These are phyloP conservation scores for Wakefieldia striispora DNA, from an alignment of 768 basidiomycete genomes.

Conservation along the genomic window DNA sequence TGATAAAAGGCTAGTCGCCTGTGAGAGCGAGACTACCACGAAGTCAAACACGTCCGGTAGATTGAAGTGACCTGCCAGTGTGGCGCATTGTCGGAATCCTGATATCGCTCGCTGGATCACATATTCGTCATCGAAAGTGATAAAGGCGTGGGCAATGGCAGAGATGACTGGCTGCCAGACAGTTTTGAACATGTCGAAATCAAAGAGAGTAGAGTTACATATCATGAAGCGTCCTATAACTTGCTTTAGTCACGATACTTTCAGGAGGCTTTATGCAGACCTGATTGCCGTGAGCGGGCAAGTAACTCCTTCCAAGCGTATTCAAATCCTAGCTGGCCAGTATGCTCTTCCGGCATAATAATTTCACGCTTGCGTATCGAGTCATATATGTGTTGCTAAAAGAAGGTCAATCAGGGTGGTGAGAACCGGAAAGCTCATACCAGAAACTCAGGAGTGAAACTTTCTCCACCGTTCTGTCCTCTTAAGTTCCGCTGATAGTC, in stretches of 20 bases:
- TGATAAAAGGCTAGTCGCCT: slow-evolving; percentile 83
- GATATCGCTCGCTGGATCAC: slow-evolving; percentile 92
- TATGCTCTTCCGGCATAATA: slow-evolving; percentile 96
- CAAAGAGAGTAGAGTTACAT: slow-evolving; percentile 79
- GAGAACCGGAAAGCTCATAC: slow-evolving; percentile 39
- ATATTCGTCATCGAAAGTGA: slow-evolving; percentile 94
- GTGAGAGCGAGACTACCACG: slow-evolving; percentile 88
- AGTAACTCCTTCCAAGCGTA: slow-evolving; percentile 98
- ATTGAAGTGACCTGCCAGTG: slow-evolving; percentile 82
- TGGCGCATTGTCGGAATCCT: slow-evolving; percentile 96
- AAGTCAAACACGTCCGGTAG: slow-evolving; percentile 97
- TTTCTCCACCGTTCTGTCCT: slow-evolving; percentile 82
- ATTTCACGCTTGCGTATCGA: slow-evolving; percentile 94
- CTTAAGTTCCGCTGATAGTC: slow-evolving; percentile 91
- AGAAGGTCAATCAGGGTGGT: slow-evolving; percentile 7
- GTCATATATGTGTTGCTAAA: slow-evolving; percentile 85
- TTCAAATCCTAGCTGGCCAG: slow-evolving; percentile 94
- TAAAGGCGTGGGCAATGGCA: slow-evolving; percentile 95
- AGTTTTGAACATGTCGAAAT: slow-evolving; percentile 90
- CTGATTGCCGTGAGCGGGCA: slow-evolving; percentile 74
- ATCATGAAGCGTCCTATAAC: slow-evolving; percentile 56
- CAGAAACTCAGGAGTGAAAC: slow-evolving; percentile 86
- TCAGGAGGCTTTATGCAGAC: slow-evolving; percentile 38
- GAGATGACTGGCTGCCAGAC: slow-evolving; percentile 92
- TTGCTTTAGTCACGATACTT: slow-evolving; percentile 31